Evolutionary conservation across 2,329 filamentous ascomycete genomes (phyloP).

Genomic region (Penicillium sp.): DNA sequence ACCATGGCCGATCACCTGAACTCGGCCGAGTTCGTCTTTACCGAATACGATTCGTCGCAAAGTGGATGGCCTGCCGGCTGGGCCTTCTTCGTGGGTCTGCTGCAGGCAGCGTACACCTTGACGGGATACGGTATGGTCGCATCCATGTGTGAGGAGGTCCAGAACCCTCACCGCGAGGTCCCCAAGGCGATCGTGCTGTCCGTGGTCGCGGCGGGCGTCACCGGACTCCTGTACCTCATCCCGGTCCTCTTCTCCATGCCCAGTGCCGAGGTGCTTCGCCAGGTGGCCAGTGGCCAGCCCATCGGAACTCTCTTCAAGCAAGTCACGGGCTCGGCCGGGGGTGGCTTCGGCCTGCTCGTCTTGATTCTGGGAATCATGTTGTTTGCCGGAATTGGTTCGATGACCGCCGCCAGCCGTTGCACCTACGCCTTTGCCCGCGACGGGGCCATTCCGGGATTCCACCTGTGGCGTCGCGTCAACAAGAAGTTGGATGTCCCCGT

Average conservation of each 20-base stretch:
- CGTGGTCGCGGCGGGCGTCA: constrained; percentile 60
- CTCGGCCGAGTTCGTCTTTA: constrained; percentile 60
- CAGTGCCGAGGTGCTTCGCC: constrained; percentile 57
- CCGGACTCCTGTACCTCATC: constrained; percentile 62
- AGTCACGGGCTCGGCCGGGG: constrained; percentile 64
- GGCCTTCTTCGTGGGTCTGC: constrained; percentile 66
- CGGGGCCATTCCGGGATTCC: constrained; percentile 65
- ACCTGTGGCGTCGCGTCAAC: constrained; percentile 61
- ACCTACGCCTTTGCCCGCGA: constrained; percentile 72
- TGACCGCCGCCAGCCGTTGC: constrained; percentile 68
- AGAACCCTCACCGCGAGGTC: constrained; percentile 61
- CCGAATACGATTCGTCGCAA: constrained; percentile 59
- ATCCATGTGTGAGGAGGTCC: constrained; percentile 67
- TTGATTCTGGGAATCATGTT: constrained; percentile 70
- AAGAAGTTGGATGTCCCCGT: constrained; percentile 62
- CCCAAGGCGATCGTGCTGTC: constrained; percentile 66
- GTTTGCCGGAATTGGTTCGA: constrained; percentile 67
- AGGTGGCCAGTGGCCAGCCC: constrained; percentile 65
- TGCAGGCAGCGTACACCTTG: constrained; percentile 53
- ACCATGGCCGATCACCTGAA: constrained; percentile 54
- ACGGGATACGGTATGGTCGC: constrained; percentile 64
- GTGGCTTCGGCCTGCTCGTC: constrained; percentile 70
- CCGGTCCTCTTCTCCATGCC: constrained; percentile 72
- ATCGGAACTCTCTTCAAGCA: constrained; percentile 71
- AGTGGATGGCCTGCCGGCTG: constrained; percentile 64